Conservation (phyloP, 1,284 basidiomycete species). For the Tilletia horrida region DNA sequence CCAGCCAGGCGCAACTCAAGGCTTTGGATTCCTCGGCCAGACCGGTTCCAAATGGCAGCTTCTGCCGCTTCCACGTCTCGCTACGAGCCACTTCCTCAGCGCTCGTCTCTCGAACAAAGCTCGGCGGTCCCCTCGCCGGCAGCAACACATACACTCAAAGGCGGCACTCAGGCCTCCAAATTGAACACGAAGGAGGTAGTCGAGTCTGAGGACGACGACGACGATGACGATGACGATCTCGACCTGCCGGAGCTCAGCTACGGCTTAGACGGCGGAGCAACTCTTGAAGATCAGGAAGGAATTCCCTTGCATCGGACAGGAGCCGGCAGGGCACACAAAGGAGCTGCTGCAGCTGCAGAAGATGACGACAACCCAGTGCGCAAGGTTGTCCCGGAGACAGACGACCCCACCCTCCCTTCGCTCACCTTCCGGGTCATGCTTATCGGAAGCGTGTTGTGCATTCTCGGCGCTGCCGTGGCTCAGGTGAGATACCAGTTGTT, state of each 20-base stretch:
- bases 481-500: constrained; percentile 40
- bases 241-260: constrained; percentile 7
- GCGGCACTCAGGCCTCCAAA: background rate
- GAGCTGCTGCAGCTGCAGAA: background rate
- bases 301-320: background rate
- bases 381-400: constrained; percentile 59
- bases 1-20: too few species aligned
- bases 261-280: background rate
- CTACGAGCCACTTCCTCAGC: constrained; percentile 7
- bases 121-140: background rate
- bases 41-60: too few species aligned
- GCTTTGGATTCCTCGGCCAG: too few species aligned
- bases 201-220: background rate
- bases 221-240: constrained; percentile 10
- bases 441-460: constrained; percentile 60
- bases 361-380: constrained; percentile 37
- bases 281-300: background rate
- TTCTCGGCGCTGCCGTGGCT: constrained; percentile 59
- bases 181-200: background rate
- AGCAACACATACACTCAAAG: background rate
- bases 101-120: background rate
- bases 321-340: constrained; percentile 1
- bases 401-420: constrained; percentile 60
- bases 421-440: constrained; percentile 60
- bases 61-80: background rate